Percentiles rank a stretch among this genome's conserved stretches.
Evolutionary conservation across 2,329 filamentous ascomycete species (phyloP).

Genomic region (Endocalyx cinctus): DNA sequence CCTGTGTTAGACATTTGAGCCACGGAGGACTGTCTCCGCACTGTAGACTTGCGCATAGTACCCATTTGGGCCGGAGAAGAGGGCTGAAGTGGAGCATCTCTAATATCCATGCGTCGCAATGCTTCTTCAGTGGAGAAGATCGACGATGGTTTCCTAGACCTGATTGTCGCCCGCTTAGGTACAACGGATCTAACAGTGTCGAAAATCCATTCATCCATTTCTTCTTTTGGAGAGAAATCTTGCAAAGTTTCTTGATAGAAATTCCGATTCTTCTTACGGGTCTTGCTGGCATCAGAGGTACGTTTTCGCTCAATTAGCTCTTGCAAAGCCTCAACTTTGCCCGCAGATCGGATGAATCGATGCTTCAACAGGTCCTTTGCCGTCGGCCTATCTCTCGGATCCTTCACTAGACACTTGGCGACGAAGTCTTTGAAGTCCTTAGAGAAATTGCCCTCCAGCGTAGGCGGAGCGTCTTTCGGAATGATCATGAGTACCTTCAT

Average conservation of each 20-base stretch:
- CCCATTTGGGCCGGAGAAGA: slow-evolving; percentile 47
- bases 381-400: slow-evolving; percentile 76
- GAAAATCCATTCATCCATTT: slow-evolving; percentile 90
- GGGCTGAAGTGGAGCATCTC: slow-evolving; percentile 55
- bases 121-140: slow-evolving; percentile 56
- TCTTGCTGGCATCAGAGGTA: slow-evolving; percentile 72
- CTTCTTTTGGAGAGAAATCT: slow-evolving; percentile 60
- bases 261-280: slow-evolving; percentile 64
- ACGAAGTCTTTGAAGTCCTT: slow-evolving; percentile 94
- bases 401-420: slow-evolving; percentile 84
- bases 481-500: slow-evolving; percentile 95
- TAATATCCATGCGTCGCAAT: slow-evolving; percentile 55
- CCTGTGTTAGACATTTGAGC: slow-evolving; percentile 32
- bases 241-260: slow-evolving; percentile 93
- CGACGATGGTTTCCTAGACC: slow-evolving; percentile 52
- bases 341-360: slow-evolving; percentile 80
- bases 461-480: slow-evolving; percentile 79
- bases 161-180: slow-evolving; percentile 50
- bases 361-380: slow-evolving; percentile 86
- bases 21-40: slow-evolving; percentile 43
- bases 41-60: slow-evolving; percentile 59
- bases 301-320: slow-evolving; percentile 82
- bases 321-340: slow-evolving; percentile 81
- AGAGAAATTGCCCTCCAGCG: slow-evolving; percentile 80
- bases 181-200: slow-evolving; percentile 80